Percentiles rank a stretch among this genome's conserved stretches.
These are phyloP conservation scores for Pythium insidiosum DNA, from an alignment of 352 stramenopile genomes.

Conservation along the genomic window DNA sequence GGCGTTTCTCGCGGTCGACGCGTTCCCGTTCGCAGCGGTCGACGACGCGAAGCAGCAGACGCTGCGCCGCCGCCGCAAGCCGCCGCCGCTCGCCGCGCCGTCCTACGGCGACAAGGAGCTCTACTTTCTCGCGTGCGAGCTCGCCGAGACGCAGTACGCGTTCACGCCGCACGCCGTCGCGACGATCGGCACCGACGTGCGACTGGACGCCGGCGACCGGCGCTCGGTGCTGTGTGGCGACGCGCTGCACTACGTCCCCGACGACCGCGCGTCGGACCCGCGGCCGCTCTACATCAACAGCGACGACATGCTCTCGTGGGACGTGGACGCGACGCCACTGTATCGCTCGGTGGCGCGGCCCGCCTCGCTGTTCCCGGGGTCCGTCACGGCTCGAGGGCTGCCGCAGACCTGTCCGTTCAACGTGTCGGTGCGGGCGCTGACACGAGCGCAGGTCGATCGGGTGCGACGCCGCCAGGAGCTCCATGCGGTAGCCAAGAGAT, in stretches of 20 bases:
- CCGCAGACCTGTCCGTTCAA: conserved; percentile 1
- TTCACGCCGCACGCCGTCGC: conserved; percentile 26
- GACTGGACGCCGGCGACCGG: neutral
- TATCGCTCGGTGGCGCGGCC: conserved; percentile 22
- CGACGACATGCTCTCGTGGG: conserved; percentile 31
- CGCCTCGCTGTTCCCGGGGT: conserved; percentile 22
- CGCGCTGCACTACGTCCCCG: conserved; percentile 30
- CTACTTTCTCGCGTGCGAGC: conserved; percentile 38
- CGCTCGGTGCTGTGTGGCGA: conserved; percentile 29
- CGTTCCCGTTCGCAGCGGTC: too few species aligned
- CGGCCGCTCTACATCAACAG: conserved; percentile 39
- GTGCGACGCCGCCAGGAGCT: neutral
- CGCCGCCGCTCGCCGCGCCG: too few species aligned
- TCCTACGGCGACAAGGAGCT: conserved; percentile 49
- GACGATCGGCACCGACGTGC: conserved; percentile 1
- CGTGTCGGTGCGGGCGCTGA: neutral
- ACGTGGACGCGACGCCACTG: conserved; percentile 7
- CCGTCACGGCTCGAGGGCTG: neutral
- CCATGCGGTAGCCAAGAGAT: too few species aligned
- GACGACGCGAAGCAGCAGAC: too few species aligned
- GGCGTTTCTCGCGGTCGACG: conserved; percentile 31
- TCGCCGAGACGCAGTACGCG: conserved; percentile 36
- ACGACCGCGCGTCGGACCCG: neutral
- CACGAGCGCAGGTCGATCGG: neutral
- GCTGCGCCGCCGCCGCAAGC: conserved; percentile 17